phyloP scores from a whole-genome alignment of 306 rosid species.

The Hippophae gyantsensis region DNA sequence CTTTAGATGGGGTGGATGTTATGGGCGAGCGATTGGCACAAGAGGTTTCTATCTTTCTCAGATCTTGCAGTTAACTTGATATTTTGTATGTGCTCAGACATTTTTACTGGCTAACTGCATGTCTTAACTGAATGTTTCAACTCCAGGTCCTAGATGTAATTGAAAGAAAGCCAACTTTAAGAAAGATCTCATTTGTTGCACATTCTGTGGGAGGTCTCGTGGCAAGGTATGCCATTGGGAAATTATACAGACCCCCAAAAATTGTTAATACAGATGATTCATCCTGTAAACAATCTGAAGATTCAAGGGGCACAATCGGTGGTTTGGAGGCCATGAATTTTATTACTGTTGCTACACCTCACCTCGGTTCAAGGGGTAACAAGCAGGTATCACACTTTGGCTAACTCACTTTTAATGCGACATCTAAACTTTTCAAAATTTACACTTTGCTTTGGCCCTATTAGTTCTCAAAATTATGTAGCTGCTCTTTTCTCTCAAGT shows the following conservation, averaged over 20 bases:
- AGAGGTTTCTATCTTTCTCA: slow-evolving; percentile 49
- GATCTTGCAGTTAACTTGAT: slow-evolving; percentile 8
- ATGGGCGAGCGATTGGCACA: slow-evolving; percentile 88
- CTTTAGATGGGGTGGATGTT: slow-evolving; percentile 90
- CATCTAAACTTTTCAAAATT: too few species aligned
- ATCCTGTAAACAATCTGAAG: slow-evolving; percentile 26
- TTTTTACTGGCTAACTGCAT: background rate
- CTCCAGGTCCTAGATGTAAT: slow-evolving; percentile 62
- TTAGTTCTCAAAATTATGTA: background rate
- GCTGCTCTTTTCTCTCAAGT: too few species aligned
- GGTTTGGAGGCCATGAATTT: slow-evolving; percentile 89
- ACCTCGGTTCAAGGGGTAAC: slow-evolving; percentile 95
- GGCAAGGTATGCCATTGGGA: slow-evolving; percentile 89
- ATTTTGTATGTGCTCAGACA: slow-evolving; percentile 6
- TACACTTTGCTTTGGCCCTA: too few species aligned
- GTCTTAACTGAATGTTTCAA: slow-evolving; percentile 16
- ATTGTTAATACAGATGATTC: slow-evolving; percentile 26
- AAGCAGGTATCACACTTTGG: slow-evolving; percentile 50
- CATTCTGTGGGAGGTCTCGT: slow-evolving; percentile 98
- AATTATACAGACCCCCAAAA: slow-evolving; percentile 51
- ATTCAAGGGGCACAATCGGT: slow-evolving; percentile 47
- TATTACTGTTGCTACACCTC: slow-evolving; percentile 92
- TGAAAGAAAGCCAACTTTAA: slow-evolving; percentile 55
- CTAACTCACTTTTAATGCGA: background rate
- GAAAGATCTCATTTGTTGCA: slow-evolving; percentile 72